Evolutionary conservation across 495 filamentous ascomycete species (phyloP), one percentile per base, ranked within the genome.

Genomic region (Trichocladium uniseriatum): DNA sequence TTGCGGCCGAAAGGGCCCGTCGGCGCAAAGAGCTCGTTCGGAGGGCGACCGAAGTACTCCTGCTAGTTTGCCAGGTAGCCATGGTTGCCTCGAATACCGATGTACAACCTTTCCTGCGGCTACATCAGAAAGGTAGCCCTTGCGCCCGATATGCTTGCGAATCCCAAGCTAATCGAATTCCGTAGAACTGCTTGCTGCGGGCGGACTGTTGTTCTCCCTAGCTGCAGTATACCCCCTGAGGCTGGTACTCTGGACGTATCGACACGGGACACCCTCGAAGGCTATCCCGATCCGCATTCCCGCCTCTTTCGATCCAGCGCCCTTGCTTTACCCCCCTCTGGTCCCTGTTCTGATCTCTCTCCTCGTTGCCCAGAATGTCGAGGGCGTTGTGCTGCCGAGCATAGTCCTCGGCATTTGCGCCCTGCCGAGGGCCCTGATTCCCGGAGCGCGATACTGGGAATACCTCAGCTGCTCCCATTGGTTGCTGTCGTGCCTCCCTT

Each of bases 261-360:
- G 56, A 10, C 54, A 61, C 28, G 55, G 66, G 15, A 65, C 51
- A 3, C 66, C 70, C 2, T 62, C 61, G 15, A 60, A 47, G 38
- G 67, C 36, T 24, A 45, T 74, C 19, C 67, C 70, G 3, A 43
- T 78, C 64, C 71, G 38, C 13, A 69, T 94, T 15, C 86, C 88
- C 1, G 60, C 80, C 11, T 71, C 76, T 21, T 95, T 97, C 63
- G 92, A 98, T 59, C 92, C 89, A 2, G 92, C 92, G 14, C 87
- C 92, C 6, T 69, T 97, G 8, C 70, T 98, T 16, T 98, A 97
- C 58, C 94, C 92, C 2, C 70, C 82, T 1, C 54, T 84, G 0
- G 72, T 95, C 7, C 87, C 92, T 2, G 57, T 92, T 7, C 73
- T 87, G 16, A 82, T 94, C 31, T 83, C 92, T 4, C 63, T 92